These are phyloP conservation scores for Colletotrichum spaethianum DNA, from an alignment of 2,329 filamentous ascomycete species.

Conservation along the genomic window DNA sequence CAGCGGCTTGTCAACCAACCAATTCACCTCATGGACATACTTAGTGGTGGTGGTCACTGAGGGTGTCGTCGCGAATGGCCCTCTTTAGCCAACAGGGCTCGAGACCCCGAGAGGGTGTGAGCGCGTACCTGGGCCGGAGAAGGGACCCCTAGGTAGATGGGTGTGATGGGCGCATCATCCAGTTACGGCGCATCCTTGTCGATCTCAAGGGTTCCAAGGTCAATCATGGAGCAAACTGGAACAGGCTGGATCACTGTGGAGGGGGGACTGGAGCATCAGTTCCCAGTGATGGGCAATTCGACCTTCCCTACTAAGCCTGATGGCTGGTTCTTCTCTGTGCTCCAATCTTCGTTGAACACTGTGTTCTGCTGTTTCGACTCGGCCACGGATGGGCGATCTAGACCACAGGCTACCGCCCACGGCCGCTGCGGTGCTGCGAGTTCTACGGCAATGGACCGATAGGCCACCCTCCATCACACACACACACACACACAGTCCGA, in stretches of 20 bases:
- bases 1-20: conserved; percentile 39
- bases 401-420: conserved; percentile 16
- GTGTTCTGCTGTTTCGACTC: neutral
- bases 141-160: conserved; percentile 29
- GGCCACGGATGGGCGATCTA: conserved; percentile 2
- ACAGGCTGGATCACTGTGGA: conserved; percentile 10
- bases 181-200: conserved; percentile 23
- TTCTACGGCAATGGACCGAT: conserved; percentile 32
- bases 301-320: conserved; percentile 2
- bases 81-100: conserved; percentile 10
- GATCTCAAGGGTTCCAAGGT: conserved; percentile 27
- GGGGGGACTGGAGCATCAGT: neutral
- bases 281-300: neutral
- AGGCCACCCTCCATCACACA: conserved; percentile 34
- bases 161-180: neutral
- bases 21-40: conserved; percentile 3
- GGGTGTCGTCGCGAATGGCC: conserved; percentile 33
- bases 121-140: conserved; percentile 39
- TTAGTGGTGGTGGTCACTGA: conserved; percentile 14
- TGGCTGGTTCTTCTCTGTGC: neutral
- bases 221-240: conserved; percentile 7
- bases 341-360: neutral
- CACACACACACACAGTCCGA: conserved; percentile 23
- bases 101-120: neutral
- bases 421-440: conserved; percentile 27